Evolutionary conservation across 495 filamentous ascomycete genomes (phyloP), one percentile per base, ranked within the genome.

Genomic region (Penicillium subrubescens): DNA sequence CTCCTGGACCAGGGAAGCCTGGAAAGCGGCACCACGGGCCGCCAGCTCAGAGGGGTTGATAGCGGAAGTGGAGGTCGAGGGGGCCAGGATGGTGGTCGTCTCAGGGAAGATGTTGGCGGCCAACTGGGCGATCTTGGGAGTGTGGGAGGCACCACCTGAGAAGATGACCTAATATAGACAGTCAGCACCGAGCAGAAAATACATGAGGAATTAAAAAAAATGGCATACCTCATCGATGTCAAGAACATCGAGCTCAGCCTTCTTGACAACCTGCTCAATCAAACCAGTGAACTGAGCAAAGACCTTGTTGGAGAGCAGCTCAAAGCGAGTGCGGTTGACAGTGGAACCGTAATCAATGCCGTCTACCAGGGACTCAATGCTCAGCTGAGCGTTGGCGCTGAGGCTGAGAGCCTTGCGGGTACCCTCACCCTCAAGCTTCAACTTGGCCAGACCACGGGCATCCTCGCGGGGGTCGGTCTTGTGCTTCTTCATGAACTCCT

Each of bases 401-500:
- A 97, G 83, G 73, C 89, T 93, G 37, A 99, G 83, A 21, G 94
- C 90, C 80, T 93, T 94, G 85, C 93, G 96, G 51, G 92, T 89
- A 29, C 87, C 86, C 77, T 99, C 95, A 69, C 90, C 85, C 83
- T 97, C 96, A 8, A 94, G 83, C 82, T 92, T 94, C 55, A 99
- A 81, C 84, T 97, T 99, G 17, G 96, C 94, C 53, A 97, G 79
- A 67, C 89, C 89, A 66, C 89, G 89, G 12, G 86, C 84, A 68
- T 92, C 90, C 73, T 89, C 84, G 62, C 95, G 85, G 27, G 96
- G 95, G 74, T 99, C 95, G 53, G 83, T 86, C 76, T 93, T 92
- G 76, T 94, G 81, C 82, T 96, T 93, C 86, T 98, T 97, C 66
- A 94, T 83, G 80, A 99, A 99, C 77, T 97, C 95, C 85, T 99